These are phyloP conservation scores for Pichia deserticola DNA, from an alignment of 805 yeast species.

Conservation along the genomic window DNA sequence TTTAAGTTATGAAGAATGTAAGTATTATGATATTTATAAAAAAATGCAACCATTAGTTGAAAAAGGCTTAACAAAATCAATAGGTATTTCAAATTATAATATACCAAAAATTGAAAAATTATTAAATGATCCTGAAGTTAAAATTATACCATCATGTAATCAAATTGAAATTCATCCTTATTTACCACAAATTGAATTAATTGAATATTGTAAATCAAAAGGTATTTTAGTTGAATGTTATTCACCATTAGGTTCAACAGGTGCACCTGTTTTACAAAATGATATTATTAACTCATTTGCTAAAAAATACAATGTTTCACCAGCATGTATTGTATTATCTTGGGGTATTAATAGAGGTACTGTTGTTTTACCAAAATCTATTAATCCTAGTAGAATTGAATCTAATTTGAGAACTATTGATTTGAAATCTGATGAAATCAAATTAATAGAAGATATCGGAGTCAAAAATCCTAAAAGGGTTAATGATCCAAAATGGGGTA, in stretches of 20 bases:
- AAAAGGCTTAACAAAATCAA: constrained; percentile 49
- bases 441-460: constrained; percentile 16
- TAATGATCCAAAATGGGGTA: constrained; percentile 13
- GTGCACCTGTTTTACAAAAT: constrained; percentile 46
- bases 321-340: constrained; percentile 48
- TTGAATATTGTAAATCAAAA: constrained; percentile 43
- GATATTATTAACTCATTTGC: constrained; percentile 38
- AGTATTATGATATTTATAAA: constrained; percentile 56
- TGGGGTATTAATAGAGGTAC: constrained; percentile 55
- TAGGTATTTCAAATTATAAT: constrained; percentile 78
- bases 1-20: constrained; percentile 30
- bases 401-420: constrained; percentile 31
- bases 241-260: constrained; percentile 65
- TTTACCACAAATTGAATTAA: constrained; percentile 57
- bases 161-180: constrained; percentile 76
- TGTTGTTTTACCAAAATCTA: constrained; percentile 34
- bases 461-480: constrained; percentile 7
- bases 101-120: constrained; percentile 45
- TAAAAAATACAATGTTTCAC: constrained; percentile 33
- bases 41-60: constrained; percentile 51
- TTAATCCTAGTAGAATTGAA: constrained; percentile 25
- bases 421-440: constrained; percentile 32
- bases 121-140: constrained; percentile 40
- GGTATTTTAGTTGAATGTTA: constrained; percentile 64
- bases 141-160: constrained; percentile 57